Evolutionary conservation across 164 flowering plant genomes (phyloP), one percentile per base, ranked within the genome.

Genomic region (Vitis rotundifolia): DNA sequence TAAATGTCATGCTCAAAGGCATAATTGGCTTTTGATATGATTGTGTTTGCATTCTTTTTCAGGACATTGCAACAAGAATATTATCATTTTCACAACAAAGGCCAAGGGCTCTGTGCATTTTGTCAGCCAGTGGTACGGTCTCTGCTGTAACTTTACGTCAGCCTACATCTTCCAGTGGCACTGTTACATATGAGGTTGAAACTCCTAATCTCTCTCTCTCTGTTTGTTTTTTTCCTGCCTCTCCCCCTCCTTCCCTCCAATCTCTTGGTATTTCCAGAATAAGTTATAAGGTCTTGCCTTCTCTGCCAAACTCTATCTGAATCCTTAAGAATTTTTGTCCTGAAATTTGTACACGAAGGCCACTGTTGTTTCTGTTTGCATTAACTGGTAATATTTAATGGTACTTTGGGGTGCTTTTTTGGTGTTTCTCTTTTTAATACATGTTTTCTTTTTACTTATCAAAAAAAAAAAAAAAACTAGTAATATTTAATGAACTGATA

Each of bases 31-130:
- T 47, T 37, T 15, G 31, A n/a, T 31, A 13, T 31, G 16, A 11
- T 49, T 15, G 4, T 26, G n/a, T 37, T 29, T 53, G 2, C 10
- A 14, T 53, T 49, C 28, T 16, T 14, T 66, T 63, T 68, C 78
- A 88, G 93, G 93, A 88, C 47, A 70, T 88, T 72, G 91, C 86
- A 2, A 69, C 84, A 31, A 88, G 85, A 70, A 51, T 88, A 74
- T 69, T 85, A 68, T 77, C 83, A 3, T 85, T 87, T 75, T 58
- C 93, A 60, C 87, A 82, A 51, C 90, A 85, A 75, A 85, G 87
- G 69, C 85, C 84, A n/a, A 80, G 90, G 71, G 92, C 90, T 66
- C 29, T 88, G 13, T 88, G 92, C 75, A 77, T 86, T 52, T 59
- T 88, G 78, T 88, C 92, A 9, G 92, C 83, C 22, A 82, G 71